phyloP scores from a whole-genome alignment of 1,284 basidiomycete species.

The Puccinia brachypodii region DNA sequence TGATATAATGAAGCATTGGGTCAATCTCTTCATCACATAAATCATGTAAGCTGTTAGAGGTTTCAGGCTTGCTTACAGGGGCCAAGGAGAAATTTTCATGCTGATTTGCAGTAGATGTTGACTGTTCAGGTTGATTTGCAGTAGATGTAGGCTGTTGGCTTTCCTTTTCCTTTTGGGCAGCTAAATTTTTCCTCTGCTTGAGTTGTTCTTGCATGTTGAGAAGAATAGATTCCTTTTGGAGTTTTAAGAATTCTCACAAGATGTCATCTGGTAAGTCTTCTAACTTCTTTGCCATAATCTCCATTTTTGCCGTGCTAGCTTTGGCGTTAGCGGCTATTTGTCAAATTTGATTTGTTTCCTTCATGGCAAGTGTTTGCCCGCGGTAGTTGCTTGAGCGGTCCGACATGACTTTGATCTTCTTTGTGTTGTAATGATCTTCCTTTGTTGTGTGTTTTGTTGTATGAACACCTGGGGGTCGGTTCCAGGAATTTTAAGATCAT shows the following conservation, averaged over 20 bases:
- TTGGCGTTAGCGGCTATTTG: neutral
- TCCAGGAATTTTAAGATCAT: neutral
- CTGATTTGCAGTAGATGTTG: neutral
- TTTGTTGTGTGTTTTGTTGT: neutral
- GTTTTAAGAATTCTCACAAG: neutral
- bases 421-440: neutral
- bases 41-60: neutral
- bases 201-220: neutral
- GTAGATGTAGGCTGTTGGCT: neutral
- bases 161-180: neutral
- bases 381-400: neutral
- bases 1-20: neutral
- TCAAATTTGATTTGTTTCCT: neutral
- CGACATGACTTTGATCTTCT: neutral
- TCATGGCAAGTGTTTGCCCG: neutral
- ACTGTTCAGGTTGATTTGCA: neutral
- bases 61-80: neutral
- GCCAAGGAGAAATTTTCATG: neutral
- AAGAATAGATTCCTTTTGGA: neutral
- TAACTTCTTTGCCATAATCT: neutral
- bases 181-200: neutral
- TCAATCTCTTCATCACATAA: neutral
- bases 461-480: neutral
- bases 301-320: neutral
- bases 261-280: neutral